phyloP scores from a whole-genome alignment of 1,284 basidiomycete species.

The Ustilago shanxiensis region DNA sequence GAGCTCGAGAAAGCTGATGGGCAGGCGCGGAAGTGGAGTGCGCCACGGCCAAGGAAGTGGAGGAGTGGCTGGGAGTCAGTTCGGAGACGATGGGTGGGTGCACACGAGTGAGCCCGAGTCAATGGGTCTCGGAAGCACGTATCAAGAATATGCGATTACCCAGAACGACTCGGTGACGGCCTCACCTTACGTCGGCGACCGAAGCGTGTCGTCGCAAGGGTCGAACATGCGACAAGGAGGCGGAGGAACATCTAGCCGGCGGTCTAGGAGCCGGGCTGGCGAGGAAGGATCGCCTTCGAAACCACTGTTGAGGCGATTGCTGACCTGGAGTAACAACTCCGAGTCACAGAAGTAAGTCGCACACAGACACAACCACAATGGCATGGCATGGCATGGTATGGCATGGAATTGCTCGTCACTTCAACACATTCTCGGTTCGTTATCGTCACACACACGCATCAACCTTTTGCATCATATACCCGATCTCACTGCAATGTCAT shows the following conservation, averaged over 20 bases:
- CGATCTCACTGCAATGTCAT: slow-evolving; percentile 1
- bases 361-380: background rate
- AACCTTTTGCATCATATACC: slow-evolving; percentile 3
- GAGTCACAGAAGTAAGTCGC: background rate
- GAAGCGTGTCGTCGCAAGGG: background rate
- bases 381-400: too few species aligned
- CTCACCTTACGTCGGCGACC: background rate
- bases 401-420: background rate
- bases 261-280: slow-evolving; percentile 7
- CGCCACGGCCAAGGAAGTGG: slow-evolving; percentile 3
- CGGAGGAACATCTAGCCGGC: slow-evolving; percentile 11
- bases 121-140: background rate
- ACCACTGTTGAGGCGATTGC: slow-evolving; percentile 34
- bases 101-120: slow-evolving; percentile 4
- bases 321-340: slow-evolving; percentile 34
- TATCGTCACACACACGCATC: background rate
- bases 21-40: slow-evolving; percentile 13
- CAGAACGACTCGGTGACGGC: background rate
- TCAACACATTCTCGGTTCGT: background rate
- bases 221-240: slow-evolving; percentile 3
- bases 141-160: background rate
- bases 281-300: slow-evolving; percentile 25
- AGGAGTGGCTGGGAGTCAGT: background rate
- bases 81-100: slow-evolving; percentile 2
- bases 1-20: slow-evolving; percentile 35